phyloP scores from a whole-genome alignment of 2,329 filamentous ascomycete species.

The Fusarium oligoseptatum region DNA sequence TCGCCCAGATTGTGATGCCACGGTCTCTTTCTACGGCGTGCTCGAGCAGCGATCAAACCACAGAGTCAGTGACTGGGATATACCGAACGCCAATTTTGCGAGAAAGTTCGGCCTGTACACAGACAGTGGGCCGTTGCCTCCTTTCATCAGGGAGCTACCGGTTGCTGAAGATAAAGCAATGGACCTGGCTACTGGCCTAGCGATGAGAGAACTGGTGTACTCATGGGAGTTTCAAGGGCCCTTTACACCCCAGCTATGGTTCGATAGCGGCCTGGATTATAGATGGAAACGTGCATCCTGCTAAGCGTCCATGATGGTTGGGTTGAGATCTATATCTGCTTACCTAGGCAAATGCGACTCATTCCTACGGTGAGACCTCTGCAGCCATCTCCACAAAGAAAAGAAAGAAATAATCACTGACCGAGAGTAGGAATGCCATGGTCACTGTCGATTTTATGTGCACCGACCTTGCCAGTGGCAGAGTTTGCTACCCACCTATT shows the following conservation, averaged over 20 bases:
- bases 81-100: constrained; percentile 61
- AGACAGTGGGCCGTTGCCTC: constrained; percentile 49
- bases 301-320: neutral
- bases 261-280: constrained; percentile 60
- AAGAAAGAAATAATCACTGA: neutral
- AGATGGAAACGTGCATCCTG: constrained; percentile 48
- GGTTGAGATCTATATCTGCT: neutral
- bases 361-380: neutral
- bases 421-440: neutral
- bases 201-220: constrained; percentile 45
- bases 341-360: neutral
- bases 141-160: constrained; percentile 54
- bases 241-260: constrained; percentile 60
- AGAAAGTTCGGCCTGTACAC: constrained; percentile 57
- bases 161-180: constrained; percentile 58
- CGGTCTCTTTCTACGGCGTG: constrained; percentile 13
- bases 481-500: neutral
- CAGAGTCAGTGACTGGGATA: constrained; percentile 50
- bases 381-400: neutral
- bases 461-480: neutral
- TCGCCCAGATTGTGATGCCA: constrained; percentile 2
- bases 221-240: constrained; percentile 56
- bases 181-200: constrained; percentile 49
- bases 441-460: neutral
- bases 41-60: constrained; percentile 21